A percentile compares a stretch with the other conserved stretches of the same genome.
Conservation (phyloP, 2,329 filamentous ascomycete genomes). For the Simplicillium aogashimaense region DNA sequence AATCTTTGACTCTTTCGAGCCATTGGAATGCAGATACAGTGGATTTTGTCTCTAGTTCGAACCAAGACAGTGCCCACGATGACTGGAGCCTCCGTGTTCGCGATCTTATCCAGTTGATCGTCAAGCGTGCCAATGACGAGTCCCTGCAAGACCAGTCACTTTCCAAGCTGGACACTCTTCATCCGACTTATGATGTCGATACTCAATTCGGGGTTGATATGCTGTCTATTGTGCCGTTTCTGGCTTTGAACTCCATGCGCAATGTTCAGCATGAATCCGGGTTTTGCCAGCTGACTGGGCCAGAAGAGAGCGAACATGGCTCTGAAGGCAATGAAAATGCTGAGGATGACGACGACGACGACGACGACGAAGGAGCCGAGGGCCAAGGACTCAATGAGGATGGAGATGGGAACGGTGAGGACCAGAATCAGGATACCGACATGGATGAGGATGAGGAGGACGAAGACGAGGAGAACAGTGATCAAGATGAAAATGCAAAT, state of each 20-base stretch:
- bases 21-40: not conserved
- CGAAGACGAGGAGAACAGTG: not conserved
- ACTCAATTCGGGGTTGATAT: not conserved
- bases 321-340: not conserved
- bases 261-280: not conserved
- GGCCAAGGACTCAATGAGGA: not conserved
- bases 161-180: not conserved
- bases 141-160: not conserved
- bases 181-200: not conserved
- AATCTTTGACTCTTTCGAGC: not conserved
- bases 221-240: slow-evolving; percentile 1
- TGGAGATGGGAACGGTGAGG: not conserved
- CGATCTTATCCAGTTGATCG: not conserved
- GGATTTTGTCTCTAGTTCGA: not conserved
- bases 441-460: not conserved
- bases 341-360: not conserved
- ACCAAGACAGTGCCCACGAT: not conserved
- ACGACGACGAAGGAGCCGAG: not conserved
- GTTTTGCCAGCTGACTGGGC: not conserved
- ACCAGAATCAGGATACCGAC: not conserved
- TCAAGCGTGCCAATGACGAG: not conserved
- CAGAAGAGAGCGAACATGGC: not conserved
- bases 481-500: too few species aligned
- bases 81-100: not conserved
- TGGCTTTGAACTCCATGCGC: slow-evolving; percentile 1